These are phyloP conservation scores for Psilocybe azurescens DNA, from an alignment of 768 basidiomycete species.

Conservation along the genomic window DNA sequence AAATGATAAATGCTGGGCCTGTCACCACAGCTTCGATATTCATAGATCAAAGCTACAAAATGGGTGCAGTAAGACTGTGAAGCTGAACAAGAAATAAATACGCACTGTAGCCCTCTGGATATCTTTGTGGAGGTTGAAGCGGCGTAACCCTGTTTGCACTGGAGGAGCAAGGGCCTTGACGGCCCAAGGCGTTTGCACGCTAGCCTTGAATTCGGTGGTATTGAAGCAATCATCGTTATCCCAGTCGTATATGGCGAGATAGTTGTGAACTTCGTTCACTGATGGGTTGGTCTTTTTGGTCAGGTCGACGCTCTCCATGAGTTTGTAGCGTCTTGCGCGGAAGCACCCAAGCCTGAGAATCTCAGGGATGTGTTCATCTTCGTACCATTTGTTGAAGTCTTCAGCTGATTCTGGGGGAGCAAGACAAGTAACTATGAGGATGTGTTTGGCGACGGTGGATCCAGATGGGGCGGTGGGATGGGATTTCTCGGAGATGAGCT, in stretches of 20 bases:
- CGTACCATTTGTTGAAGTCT: slow-evolving; percentile 42
- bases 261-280: slow-evolving; percentile 27
- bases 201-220: slow-evolving; percentile 28
- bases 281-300: slow-evolving; percentile 13
- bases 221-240: slow-evolving; percentile 24
- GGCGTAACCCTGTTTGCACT: not conserved
- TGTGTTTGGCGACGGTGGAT: slow-evolving; percentile 26
- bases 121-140: slow-evolving; percentile 2
- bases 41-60: too few relatives aligned
- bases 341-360: slow-evolving; percentile 35
- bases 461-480: slow-evolving; percentile 12
- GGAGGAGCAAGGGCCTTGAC: slow-evolving; percentile 8
- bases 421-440: slow-evolving; percentile 28
- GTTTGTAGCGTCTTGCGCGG: slow-evolving; percentile 34
- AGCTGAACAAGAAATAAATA: too few relatives aligned
- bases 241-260: slow-evolving; percentile 39
- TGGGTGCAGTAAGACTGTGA: too few relatives aligned
- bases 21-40: too few relatives aligned
- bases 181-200: slow-evolving; percentile 31
- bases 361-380: slow-evolving; percentile 38
- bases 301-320: slow-evolving; percentile 26
- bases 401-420: slow-evolving; percentile 27
- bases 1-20: too few relatives aligned
- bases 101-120: not conserved
- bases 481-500: slow-evolving; percentile 22